A percentile compares a stretch with the other conserved stretches of the same genome.
phyloP scores from a whole-genome alignment of 2,329 filamentous ascomycete genomes.

The Sporothrix schenckii region DNA sequence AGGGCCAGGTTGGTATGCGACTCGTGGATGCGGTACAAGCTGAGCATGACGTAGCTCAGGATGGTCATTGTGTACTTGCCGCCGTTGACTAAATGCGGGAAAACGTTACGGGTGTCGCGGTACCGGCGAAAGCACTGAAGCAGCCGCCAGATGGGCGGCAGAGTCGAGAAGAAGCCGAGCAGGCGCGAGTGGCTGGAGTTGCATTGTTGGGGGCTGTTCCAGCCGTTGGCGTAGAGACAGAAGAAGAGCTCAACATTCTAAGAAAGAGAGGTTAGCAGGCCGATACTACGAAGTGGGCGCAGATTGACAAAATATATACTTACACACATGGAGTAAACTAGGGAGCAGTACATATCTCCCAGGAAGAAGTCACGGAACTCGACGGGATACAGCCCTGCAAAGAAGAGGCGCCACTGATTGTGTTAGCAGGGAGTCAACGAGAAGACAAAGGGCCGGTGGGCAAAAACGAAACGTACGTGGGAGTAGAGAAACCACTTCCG shows the following conservation, averaged over 20 bases:
- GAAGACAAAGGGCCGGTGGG: background rate
- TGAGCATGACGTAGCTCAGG: constrained; percentile 73
- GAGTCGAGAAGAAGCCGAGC: constrained; percentile 79
- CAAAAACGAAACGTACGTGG: constrained; percentile 62
- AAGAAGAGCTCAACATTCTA: constrained; percentile 93
- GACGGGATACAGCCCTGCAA: constrained; percentile 86
- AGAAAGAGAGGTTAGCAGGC: constrained; percentile 19
- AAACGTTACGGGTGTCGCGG: constrained; percentile 79
- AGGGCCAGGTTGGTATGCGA: constrained; percentile 61
- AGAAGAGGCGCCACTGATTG: constrained; percentile 74
- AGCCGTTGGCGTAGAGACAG: constrained; percentile 82
- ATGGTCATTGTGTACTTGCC: constrained; percentile 91
- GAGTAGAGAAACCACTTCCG: constrained; percentile 86
- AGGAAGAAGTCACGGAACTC: constrained; percentile 98
- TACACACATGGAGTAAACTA: constrained; percentile 87
- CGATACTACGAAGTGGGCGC: too few species aligned
- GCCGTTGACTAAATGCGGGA: constrained; percentile 89
- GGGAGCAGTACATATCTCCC: constrained; percentile 95
- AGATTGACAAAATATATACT: constrained; percentile 45
- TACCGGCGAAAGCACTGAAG: constrained; percentile 91
- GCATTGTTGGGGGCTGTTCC: constrained; percentile 73
- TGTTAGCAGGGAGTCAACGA: background rate
- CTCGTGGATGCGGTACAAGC: constrained; percentile 76
- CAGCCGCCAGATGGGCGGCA: constrained; percentile 88
- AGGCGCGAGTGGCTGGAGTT: constrained; percentile 83